These are phyloP conservation scores for Ceriops tagal DNA, from an alignment of 345 rosid genomes.

Conservation along the genomic window DNA sequence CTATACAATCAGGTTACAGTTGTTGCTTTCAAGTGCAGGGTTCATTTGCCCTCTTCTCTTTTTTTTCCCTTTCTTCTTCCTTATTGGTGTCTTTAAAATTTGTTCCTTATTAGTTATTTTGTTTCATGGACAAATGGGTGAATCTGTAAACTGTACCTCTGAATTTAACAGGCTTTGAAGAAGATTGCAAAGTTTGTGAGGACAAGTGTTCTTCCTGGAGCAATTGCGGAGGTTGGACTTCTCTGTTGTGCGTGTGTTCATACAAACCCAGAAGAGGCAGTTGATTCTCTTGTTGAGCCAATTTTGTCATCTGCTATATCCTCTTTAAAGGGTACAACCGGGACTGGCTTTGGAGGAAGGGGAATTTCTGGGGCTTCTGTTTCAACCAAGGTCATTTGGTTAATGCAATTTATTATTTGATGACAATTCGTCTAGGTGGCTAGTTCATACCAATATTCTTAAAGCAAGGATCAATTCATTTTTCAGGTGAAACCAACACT, in stretches of 20 bases:
- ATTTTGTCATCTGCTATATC: slow-evolving; percentile 69
- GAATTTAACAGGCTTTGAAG: slow-evolving; percentile 71
- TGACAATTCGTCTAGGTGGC: background rate
- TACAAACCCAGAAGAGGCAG: slow-evolving; percentile 92
- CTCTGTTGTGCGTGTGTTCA: slow-evolving; percentile 98
- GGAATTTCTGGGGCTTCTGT: slow-evolving; percentile 43
- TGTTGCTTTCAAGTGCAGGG: slow-evolving; percentile 18
- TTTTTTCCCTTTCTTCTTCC: too few species aligned
- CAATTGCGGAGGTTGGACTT: slow-evolving; percentile 96
- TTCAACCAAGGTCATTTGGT: slow-evolving; percentile 58
- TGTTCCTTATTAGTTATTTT: too few species aligned
- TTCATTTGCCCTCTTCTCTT: background rate
- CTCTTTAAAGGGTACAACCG: slow-evolving; percentile 84
- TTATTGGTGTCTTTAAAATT: too few species aligned
- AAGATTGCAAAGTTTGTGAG: slow-evolving; percentile 90
- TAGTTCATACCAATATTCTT: slow-evolving; percentile 19
- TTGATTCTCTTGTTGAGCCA: slow-evolving; percentile 78
- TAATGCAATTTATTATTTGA: slow-evolving; percentile 19
- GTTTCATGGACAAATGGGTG: background rate
- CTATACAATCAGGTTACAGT: slow-evolving; percentile 71
- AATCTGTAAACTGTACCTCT: slow-evolving; percentile 14
- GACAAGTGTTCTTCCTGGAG: slow-evolving; percentile 96
- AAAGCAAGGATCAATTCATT: slow-evolving; percentile 16
- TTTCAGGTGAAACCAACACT: slow-evolving; percentile 62
- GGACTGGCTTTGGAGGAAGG: slow-evolving; percentile 86